phyloP scores from a whole-genome alignment of 495 filamentous ascomycete genomes.

The Aspergillus kassunensis region DNA sequence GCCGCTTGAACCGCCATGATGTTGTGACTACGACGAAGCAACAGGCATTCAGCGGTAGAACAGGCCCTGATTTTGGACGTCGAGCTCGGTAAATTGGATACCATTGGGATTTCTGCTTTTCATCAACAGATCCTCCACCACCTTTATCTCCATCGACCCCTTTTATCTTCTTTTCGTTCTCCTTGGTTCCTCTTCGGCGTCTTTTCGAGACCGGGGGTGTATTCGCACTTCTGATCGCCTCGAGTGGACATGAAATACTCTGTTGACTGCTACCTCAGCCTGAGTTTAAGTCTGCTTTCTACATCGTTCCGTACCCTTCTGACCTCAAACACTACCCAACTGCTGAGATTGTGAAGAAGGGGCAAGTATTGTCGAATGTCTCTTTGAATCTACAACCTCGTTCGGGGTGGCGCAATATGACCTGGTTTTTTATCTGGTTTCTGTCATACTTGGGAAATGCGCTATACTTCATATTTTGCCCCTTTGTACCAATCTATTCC shows the following conservation, averaged over 20 bases:
- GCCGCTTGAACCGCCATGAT: conserved; percentile 51
- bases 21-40: conserved; percentile 17
- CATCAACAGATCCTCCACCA: not conserved
- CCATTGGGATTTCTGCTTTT: not conserved
- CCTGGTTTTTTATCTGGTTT: not conserved
- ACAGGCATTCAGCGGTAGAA: conserved; percentile 28
- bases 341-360: not conserved
- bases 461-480: not conserved
- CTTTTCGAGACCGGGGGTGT: not conserved
- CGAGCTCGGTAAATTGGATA: conserved; percentile 26
- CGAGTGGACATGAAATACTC: not conserved
- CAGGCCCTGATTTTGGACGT: conserved; percentile 32
- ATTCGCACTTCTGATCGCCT: not conserved
- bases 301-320: not conserved
- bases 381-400: not conserved
- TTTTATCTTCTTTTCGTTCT: conserved; percentile 1
- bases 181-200: not conserved
- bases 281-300: not conserved
- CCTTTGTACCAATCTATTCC: conserved; percentile 4
- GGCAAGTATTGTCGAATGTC: not conserved
- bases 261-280: not conserved
- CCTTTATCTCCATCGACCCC: not conserved
- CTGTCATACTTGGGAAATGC: conserved; percentile 10
- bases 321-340: no score
- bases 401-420: conserved; percentile 3